Conservation (phyloP, 192 early-diverging fungal genomes). For the Rhizoclosmatium sp. region DNA sequence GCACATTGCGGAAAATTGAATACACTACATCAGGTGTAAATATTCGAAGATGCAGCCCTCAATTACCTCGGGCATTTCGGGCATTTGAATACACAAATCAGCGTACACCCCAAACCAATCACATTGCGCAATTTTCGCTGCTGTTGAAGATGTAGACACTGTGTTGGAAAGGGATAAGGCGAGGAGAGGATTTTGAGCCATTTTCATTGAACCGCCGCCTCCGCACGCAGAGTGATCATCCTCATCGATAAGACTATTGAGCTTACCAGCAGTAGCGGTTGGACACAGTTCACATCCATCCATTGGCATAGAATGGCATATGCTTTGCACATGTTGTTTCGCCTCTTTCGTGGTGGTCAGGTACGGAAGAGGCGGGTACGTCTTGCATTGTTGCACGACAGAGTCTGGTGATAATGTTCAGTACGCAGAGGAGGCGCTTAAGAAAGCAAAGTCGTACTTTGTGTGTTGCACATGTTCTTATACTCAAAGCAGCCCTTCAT, state of each 20-base stretch:
- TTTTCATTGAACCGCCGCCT: too few species aligned
- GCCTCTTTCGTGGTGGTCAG: slow-evolving; percentile 34
- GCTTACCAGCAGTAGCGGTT: not conserved
- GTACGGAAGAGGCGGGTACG: slow-evolving; percentile 22
- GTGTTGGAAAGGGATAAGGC: not conserved
- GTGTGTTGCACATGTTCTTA: slow-evolving; percentile 20
- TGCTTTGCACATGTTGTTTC: slow-evolving; percentile 11
- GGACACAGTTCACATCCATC: slow-evolving; percentile 35
- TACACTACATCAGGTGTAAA: slow-evolving; percentile 7
- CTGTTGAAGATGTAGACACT: too few species aligned
- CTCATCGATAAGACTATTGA: not conserved
- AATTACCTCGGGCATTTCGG: slow-evolving; percentile 53
- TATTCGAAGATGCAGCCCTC: not conserved
- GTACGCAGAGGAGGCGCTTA: not conserved
- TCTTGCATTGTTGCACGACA: slow-evolving; percentile 20
- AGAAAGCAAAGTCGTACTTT: not conserved
- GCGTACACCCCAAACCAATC: slow-evolving; percentile 60
- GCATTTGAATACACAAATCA: slow-evolving; percentile 61
- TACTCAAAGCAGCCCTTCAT: slow-evolving; percentile 50
- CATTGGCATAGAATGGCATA: slow-evolving; percentile 37
- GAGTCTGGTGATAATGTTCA: not conserved
- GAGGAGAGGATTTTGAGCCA: too few species aligned
- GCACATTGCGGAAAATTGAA: slow-evolving; percentile 17
- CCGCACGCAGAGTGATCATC: not conserved
- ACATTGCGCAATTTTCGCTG: slow-evolving; percentile 31